Conservation (phyloP, 805 yeast species). For the Saccharomycopsis vini region DNA sequence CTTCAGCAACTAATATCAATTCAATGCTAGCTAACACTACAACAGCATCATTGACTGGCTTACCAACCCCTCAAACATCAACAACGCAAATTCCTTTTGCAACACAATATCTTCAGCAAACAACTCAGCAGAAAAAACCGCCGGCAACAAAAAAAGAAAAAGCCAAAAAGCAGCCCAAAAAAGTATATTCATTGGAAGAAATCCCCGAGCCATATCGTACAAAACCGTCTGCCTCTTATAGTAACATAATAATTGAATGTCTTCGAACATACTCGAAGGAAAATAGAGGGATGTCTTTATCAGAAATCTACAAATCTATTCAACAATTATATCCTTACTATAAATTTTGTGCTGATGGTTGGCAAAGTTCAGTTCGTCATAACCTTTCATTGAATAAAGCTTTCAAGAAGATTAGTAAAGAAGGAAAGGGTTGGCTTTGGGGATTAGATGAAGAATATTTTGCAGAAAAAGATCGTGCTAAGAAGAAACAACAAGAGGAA, state of each 20-base stretch:
- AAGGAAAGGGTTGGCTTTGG: conserved; percentile 95
- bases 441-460: conserved; percentile 80
- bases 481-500: conserved; percentile 47
- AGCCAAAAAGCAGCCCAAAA: conserved; percentile 46
- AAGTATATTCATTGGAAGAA: conserved; percentile 67
- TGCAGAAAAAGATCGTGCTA: conserved; percentile 69
- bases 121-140: background rate
- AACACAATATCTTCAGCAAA: background rate
- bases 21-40: too few relatives aligned
- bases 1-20: background rate
- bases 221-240: conserved; percentile 77
- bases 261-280: conserved; percentile 46
- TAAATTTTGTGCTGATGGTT: conserved; percentile 90
- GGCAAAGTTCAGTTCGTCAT: conserved; percentile 97
- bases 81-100: background rate
- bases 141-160: conserved; percentile 34
- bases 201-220: conserved; percentile 81
- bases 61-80: too few relatives aligned
- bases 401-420: conserved; percentile 71
- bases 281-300: conserved; percentile 61
- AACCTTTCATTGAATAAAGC: conserved; percentile 85
- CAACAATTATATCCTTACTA: conserved; percentile 86
- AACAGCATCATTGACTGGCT: background rate
- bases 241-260: conserved; percentile 72
- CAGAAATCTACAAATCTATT: conserved; percentile 81